phyloP scores from a whole-genome alignment of 768 basidiomycete species.

The Naematelia aurantialba region DNA sequence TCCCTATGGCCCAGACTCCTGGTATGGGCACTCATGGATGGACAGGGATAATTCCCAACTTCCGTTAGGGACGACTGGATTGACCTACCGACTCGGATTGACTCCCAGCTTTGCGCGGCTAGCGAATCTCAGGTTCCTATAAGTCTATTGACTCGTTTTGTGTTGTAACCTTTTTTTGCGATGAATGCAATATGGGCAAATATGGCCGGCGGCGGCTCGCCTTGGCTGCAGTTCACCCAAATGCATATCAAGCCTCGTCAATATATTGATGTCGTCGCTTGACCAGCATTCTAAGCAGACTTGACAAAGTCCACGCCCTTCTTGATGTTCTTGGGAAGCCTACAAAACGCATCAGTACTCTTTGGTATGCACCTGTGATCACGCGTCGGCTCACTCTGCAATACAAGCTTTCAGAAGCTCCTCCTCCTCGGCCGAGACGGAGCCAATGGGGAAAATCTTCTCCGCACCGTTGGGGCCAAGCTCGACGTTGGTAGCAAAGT shows the following conservation, averaged over 20 bases:
- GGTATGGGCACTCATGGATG: not conserved
- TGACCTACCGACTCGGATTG: no score
- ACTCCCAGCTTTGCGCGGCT: no score
- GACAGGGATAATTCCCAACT: not conserved
- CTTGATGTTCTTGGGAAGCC: conserved; percentile 93
- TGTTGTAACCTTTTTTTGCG: no score
- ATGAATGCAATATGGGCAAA: no score
- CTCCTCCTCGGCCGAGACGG: conserved; percentile 67
- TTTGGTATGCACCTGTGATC: not conserved
- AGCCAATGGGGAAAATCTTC: conserved; percentile 77
- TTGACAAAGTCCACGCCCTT: conserved; percentile 63
- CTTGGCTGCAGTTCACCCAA: not conserved
- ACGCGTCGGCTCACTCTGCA: conserved; percentile 59
- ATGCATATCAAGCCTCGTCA: not conserved
- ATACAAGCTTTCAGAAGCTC: conserved; percentile 73
- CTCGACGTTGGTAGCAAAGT: conserved; percentile 83
- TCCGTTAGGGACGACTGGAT: no score
- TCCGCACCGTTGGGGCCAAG: conserved; percentile 78
- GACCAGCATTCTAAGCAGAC: not conserved
- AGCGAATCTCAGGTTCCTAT: no score
- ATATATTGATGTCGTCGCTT: not conserved
- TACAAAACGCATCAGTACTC: conserved; percentile 9
- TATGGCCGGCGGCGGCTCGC: no score
- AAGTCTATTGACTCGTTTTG: no score
- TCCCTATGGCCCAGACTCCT: not conserved